Evolutionary conservation across 2,329 filamentous ascomycete species (phyloP).

Genomic region (Zymoseptoria passerinii): DNA sequence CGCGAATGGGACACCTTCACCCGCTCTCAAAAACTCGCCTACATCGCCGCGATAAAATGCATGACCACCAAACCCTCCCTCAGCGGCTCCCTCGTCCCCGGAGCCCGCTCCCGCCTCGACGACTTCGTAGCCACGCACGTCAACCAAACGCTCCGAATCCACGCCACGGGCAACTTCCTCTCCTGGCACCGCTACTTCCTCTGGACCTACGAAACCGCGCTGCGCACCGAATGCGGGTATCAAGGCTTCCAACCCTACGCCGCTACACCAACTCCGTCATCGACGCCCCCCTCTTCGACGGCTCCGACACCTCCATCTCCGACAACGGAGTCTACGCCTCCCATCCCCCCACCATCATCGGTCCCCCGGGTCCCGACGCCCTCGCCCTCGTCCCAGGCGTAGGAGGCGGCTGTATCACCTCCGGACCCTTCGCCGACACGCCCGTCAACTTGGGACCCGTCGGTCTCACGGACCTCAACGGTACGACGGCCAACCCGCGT

Average conservation of each 20-base stretch:
- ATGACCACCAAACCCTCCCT: slow-evolving; percentile 22
- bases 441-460: slow-evolving; percentile 40
- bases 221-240: slow-evolving; percentile 37
- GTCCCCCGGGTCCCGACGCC: not conserved
- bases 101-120: slow-evolving; percentile 20
- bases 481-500: slow-evolving; percentile 24
- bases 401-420: slow-evolving; percentile 46
- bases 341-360: not conserved
- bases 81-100: slow-evolving; percentile 17
- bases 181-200: slow-evolving; percentile 38
- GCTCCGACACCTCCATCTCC: slow-evolving; percentile 31
- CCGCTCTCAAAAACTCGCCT: slow-evolving; percentile 20
- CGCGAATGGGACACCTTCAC: slow-evolving; percentile 35
- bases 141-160: slow-evolving; percentile 9
- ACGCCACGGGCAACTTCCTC: slow-evolving; percentile 24
- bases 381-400: slow-evolving; percentile 29
- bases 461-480: slow-evolving; percentile 27
- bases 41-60: slow-evolving; percentile 27
- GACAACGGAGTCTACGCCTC: slow-evolving; percentile 28
- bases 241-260: slow-evolving; percentile 32
- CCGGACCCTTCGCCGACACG: slow-evolving; percentile 44
- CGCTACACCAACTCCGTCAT: not conserved
- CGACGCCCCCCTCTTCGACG: slow-evolving; percentile 33
- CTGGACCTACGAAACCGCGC: slow-evolving; percentile 36
- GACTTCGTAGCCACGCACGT: slow-evolving; percentile 23